Base-by-base conservation (phyloP, 495 filamentous ascomycete genomes). In the Cercophora samala region DNA sequence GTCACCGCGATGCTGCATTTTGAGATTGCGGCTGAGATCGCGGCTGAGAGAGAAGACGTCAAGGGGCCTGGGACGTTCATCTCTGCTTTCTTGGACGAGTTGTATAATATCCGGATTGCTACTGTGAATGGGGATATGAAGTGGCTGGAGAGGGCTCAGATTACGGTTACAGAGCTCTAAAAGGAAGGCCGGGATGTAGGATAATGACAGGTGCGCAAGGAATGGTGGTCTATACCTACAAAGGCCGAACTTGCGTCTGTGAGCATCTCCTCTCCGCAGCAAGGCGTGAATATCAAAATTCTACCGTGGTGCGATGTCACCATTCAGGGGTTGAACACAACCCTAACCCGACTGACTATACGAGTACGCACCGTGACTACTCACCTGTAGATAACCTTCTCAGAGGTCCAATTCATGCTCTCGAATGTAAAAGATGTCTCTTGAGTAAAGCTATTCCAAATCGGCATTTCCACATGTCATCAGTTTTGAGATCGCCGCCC, bases 31-130 rank as follows among this genome's bases (percentile, higher is more conserved):
- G 90, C 93, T 15, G 91, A 97, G 77, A 76, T 85, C 19, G 93
- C 94, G 0, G 87, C 81, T 0, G 73, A 66, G 21, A 81, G 87
- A 61, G 78, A 79, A 8, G 86, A 91, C 64, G 92, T 85, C 19
- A 74, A 84, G 58, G 93, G 93, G 0, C 92, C 93, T 0, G 93
- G 93, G 1, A 94, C 91, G 18, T 98, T 98, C 79, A 85, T 96
- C 9, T 89, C 92, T 2, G 90, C 90, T 0, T 93, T 96, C 72
- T 79, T 97, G 22, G 93, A 97, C 69, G 90, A 81, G 70, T 75
- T 88, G 59, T 84, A 84, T 72, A 78, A 74, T 15, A 84, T 87
- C 62, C 78, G 83, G 61, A 76, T 76, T 46, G 82, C 79, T 21
- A 83, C 84, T 2, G 73, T 75, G 13, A 73, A 77, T 56, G 82